Conservation (phyloP, 345 rosid genomes). For the Eucalyptus melliodora region DNA sequence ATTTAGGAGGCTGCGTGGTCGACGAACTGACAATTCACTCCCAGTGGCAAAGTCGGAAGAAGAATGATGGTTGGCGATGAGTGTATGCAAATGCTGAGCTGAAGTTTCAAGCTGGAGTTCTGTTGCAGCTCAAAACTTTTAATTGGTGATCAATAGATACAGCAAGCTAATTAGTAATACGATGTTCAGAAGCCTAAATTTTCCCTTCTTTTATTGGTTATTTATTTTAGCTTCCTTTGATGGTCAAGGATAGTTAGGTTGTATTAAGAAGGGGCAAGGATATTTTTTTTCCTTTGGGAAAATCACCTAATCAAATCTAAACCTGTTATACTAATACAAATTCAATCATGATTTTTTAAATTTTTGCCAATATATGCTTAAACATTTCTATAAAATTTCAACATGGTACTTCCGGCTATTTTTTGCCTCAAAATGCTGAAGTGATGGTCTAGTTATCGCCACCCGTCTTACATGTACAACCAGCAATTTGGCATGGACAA, state of each 20-base stretch:
- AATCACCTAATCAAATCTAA: not conserved
- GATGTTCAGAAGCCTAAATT: not conserved
- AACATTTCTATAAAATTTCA: too few species aligned
- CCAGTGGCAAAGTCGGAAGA: not conserved
- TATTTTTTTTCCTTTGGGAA: not conserved
- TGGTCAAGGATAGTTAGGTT: not conserved
- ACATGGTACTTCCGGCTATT: not conserved
- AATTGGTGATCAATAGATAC: too few species aligned
- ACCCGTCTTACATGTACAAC: accelerated
- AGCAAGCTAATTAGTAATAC: not conserved
- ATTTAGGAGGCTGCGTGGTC: not conserved
- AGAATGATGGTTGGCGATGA: not conserved
- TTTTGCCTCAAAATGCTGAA: not conserved
- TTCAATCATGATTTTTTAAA: too few species aligned
- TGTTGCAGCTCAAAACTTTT: not conserved
- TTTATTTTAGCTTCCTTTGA: not conserved
- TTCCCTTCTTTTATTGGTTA: not conserved
- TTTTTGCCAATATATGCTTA: too few species aligned
- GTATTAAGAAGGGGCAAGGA: not conserved
- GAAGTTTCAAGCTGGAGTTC: not conserved
- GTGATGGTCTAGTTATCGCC: not conserved
- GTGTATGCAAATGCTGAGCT: not conserved
- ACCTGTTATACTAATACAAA: accelerated
- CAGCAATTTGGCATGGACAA: not conserved
- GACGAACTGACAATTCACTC: not conserved